Conservation (phyloP, 768 basidiomycete species). For the Suillus ampliporus region DNA sequence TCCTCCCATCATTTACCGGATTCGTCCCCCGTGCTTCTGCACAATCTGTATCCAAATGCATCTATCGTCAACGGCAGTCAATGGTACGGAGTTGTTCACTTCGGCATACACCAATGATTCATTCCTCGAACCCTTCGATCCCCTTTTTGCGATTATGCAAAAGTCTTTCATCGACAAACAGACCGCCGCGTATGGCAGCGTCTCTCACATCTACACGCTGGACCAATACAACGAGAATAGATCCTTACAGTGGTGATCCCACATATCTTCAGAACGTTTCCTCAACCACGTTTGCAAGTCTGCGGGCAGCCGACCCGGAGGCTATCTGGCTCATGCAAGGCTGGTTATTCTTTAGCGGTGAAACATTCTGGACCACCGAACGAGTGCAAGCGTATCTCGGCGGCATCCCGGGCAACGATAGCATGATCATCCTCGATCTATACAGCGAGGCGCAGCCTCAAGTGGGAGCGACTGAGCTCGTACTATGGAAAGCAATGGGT, state of each 20-base stretch:
- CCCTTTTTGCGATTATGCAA: slow-evolving; percentile 43
- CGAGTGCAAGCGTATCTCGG: slow-evolving; percentile 46
- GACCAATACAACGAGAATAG: slow-evolving; percentile 51
- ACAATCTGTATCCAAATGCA: slow-evolving; percentile 38
- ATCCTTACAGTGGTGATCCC: slow-evolving; percentile 39
- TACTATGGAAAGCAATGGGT: slow-evolving; percentile 49
- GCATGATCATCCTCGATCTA: slow-evolving; percentile 48
- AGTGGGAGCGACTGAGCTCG: slow-evolving; percentile 44
- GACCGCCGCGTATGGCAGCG: slow-evolving; percentile 40
- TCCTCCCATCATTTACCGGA: slow-evolving; percentile 48
- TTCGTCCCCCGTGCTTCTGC: slow-evolving; percentile 44
- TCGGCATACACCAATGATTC: slow-evolving; percentile 39
- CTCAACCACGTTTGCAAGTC: slow-evolving; percentile 40
- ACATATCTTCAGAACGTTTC: slow-evolving; percentile 42
- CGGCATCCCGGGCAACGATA: slow-evolving; percentile 42
- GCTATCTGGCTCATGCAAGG: slow-evolving; percentile 50
- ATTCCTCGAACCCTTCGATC: slow-evolving; percentile 48
- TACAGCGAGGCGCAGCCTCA: slow-evolving; percentile 47
- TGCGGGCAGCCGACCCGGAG: slow-evolving; percentile 45
- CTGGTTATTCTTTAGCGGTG: slow-evolving; percentile 45
- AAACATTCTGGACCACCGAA: slow-evolving; percentile 46
- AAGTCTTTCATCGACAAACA: slow-evolving; percentile 46
- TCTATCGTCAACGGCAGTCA: slow-evolving; percentile 40
- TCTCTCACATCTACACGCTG: slow-evolving; percentile 49
- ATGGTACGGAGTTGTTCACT: slow-evolving; percentile 45